Evolutionary conservation across 108 stramenopile genomes (phyloP).

Genomic region (Nitzschia sp.): DNA sequence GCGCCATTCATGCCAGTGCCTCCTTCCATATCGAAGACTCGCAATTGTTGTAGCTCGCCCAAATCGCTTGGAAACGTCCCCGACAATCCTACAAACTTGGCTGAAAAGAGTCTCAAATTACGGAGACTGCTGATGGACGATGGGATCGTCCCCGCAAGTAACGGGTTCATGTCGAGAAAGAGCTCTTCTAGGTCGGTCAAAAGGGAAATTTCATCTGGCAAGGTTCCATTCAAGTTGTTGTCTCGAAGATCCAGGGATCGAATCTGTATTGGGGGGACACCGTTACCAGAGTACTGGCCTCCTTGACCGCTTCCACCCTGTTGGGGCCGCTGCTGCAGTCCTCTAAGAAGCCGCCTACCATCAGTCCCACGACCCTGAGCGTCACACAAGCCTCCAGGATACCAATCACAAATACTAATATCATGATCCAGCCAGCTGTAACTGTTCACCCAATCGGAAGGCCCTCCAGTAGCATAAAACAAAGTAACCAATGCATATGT

Average conservation of each 20-base stretch:
- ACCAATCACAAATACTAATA: conserved; percentile 10
- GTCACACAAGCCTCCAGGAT: conserved; percentile 3
- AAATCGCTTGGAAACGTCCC: no score
- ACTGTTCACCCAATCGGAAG: neutral
- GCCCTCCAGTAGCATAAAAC: conserved; percentile 1
- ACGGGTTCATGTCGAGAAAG: neutral
- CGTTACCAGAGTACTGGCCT: neutral
- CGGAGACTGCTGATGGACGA: neutral
- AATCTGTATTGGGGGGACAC: neutral
- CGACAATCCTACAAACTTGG: neutral
- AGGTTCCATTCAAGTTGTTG: neutral
- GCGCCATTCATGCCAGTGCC: conserved; percentile 1
- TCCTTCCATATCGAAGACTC: neutral
- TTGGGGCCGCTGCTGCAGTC: no score
- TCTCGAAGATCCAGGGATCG: neutral
- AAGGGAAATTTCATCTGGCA: neutral
- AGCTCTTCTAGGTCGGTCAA: neutral
- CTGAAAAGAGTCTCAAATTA: neutral
- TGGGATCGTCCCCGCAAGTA: neutral
- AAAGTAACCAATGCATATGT: conserved; percentile 2
- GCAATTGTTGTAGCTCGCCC: neutral
- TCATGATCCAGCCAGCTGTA: neutral
- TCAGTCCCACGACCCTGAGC: neutral
- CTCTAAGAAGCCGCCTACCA: no score
- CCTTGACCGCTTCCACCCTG: neutral